Percentiles rank a stretch among this genome's conserved stretches.
phyloP scores from a whole-genome alignment of 1,284 basidiomycete species.

The Boletus albobrunnescens region DNA sequence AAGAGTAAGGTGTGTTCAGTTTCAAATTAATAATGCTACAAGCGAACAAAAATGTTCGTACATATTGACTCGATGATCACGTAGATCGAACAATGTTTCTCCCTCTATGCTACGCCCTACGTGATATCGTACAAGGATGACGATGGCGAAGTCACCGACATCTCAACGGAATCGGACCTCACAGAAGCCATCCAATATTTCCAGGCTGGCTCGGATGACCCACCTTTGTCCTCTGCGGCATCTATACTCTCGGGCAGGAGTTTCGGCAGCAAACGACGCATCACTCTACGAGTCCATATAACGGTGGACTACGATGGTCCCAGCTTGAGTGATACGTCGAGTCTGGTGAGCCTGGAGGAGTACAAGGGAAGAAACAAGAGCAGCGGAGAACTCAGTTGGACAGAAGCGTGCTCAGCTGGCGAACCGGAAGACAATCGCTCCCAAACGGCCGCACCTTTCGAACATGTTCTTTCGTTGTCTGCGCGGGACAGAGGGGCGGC shows the following conservation, averaged over 20 bases:
- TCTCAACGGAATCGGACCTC: constrained; percentile 69
- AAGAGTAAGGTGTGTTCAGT: constrained; percentile 54
- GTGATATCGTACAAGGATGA: constrained; percentile 82
- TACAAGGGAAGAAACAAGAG: constrained; percentile 59
- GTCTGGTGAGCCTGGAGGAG: constrained; percentile 72
- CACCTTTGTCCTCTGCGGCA: constrained; percentile 60
- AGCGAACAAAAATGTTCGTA: background rate
- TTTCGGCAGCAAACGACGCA: constrained; percentile 63
- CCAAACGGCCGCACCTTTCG: constrained; percentile 35
- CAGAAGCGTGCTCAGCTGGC: constrained; percentile 37
- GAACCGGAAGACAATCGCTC: constrained; percentile 58
- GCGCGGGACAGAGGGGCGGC: constrained; percentile 64
- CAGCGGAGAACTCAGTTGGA: constrained; percentile 54
- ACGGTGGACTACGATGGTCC: constrained; percentile 85
- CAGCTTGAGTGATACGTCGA: constrained; percentile 83
- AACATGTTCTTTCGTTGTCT: constrained; percentile 42
- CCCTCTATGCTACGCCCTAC: constrained; percentile 66
- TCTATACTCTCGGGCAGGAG: constrained; percentile 73
- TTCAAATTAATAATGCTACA: background rate
- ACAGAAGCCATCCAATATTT: constrained; percentile 86
- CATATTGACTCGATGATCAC: constrained; percentile 2
- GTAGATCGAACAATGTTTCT: constrained; percentile 80
- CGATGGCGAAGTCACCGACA: constrained; percentile 70
- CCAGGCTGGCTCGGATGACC: constrained; percentile 65
- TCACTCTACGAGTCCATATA: constrained; percentile 73